Conservation (phyloP, 2,329 filamentous ascomycete species). For the Xylaria sp. region DNA sequence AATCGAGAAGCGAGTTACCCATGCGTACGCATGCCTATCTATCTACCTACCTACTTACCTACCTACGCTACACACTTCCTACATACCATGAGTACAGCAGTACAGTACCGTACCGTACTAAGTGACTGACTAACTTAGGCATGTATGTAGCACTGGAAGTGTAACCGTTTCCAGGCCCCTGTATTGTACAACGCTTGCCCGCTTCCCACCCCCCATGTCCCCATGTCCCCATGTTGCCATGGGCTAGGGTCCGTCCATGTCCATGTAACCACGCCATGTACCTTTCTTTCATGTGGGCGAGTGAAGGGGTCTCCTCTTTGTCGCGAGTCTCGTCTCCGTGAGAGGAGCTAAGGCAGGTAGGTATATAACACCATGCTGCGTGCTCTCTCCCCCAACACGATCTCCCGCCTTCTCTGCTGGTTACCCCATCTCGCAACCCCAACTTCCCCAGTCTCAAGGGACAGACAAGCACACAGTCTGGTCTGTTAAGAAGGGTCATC, state of each 20-base stretch:
- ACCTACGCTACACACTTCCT: no score
- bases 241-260: conserved; percentile 29
- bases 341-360: conserved; percentile 15
- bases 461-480: conserved; percentile 36
- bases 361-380: conserved; percentile 46
- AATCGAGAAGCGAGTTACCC: conserved; percentile 33
- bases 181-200: conserved; percentile 29
- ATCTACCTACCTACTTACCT: no score
- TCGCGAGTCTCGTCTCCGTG: conserved; percentile 33
- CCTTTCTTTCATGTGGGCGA: conserved; percentile 22
- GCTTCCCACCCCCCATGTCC: conserved; percentile 1
- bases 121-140: no score
- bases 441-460: conserved; percentile 33
- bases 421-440: conserved; percentile 39
- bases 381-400: conserved; percentile 30
- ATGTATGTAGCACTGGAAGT: conserved; percentile 21
- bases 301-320: conserved; percentile 35
- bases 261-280: conserved; percentile 41
- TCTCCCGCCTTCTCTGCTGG: conserved; percentile 38
- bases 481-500: conserved; percentile 39
- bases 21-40: no score
- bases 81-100: no score
- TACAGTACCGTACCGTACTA: no score
- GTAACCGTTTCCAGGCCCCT: conserved; percentile 40
- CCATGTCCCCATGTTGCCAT: conserved; percentile 31